Base-by-base conservation (phyloP, 2,329 filamentous ascomycete genomes). In the Hyphodiscus sp. region DNA sequence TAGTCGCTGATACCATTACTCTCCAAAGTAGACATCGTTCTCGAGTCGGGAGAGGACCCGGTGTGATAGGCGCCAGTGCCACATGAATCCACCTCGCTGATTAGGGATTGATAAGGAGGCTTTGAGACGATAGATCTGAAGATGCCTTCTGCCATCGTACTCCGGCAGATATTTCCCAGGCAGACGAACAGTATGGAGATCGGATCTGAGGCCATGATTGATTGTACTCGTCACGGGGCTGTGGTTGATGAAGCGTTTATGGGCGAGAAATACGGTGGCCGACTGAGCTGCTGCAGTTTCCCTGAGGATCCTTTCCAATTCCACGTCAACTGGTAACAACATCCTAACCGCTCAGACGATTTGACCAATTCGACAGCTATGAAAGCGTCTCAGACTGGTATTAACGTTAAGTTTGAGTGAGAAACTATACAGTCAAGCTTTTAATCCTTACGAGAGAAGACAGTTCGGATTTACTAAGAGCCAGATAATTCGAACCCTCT, bases 121-220 rank as follows among this genome's bases (percentile, higher is more conserved):
- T 85, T 80, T 61, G 80, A 76, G 42, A 79, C 79, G 42, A 94
- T 74, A 56, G 85, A 81, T 54, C 83, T 82, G 73, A 99, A 97
- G 60, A 96, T 88, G 48, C 89, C 94, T 75, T 97, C 92, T 45
- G 91, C 90, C 94, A 99, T 97, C 30, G 94, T 89, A 8, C 91
- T 96, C 56, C 81, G 78, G 69, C 91, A 99, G 67, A 97, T 97
- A 72, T 99, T 99, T 69, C 94, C 94, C 33, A 97, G 79, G 73
- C 94, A 99, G 63, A 97, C 92, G 68, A 97, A 97, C 50, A 97
- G 81, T 41, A 97, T 87, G 2, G 86, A 91, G 51, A 89, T 67
- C 2, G 62, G 57, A n/a, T 66, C 65, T 50, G 60, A 55, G 41
- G 59, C 43, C 62, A 64, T 65, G 26, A 38, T 38, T 13, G 33